Evolutionary conservation across 2,329 filamentous ascomycete species (phyloP).

Genomic region (Clonostachys solani): DNA sequence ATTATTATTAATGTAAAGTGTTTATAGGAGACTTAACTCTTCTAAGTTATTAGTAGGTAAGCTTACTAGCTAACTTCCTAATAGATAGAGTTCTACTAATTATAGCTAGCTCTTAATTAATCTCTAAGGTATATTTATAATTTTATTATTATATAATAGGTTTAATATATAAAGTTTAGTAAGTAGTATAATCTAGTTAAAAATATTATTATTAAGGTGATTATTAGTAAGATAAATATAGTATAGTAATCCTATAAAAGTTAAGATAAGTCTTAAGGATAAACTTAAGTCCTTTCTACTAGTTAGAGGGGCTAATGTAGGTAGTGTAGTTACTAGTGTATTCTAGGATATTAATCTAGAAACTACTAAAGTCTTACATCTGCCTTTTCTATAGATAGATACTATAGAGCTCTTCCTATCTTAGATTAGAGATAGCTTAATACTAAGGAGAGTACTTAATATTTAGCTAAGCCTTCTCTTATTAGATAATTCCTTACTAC

Average conservation of each 20-base stretch:
- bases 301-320: conserved; percentile 44
- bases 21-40: conserved; percentile 80
- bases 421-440: conserved; percentile 66
- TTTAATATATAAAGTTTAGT: conserved; percentile 85
- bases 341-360: conserved; percentile 55
- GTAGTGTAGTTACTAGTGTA: conserved; percentile 15
- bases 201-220: conserved; percentile 88
- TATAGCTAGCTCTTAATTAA: conserved; percentile 87
- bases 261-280: conserved; percentile 74
- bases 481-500: conserved; percentile 69
- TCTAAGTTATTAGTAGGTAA: conserved; percentile 92
- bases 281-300: conserved; percentile 85
- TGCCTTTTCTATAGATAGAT: conserved; percentile 72
- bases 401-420: conserved; percentile 81
- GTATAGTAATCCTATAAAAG: conserved; percentile 81
- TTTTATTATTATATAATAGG: conserved; percentile 82
- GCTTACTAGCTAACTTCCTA: conserved; percentile 88
- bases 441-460: conserved; percentile 70
- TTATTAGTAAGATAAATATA: conserved; percentile 92
- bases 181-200: conserved; percentile 82
- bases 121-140: conserved; percentile 86
- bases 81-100: conserved; percentile 87
- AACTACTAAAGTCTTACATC: conserved; percentile 78
- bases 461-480: conserved; percentile 78
- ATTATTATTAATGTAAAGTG: conserved; percentile 94